phyloP scores from a whole-genome alignment of 1,284 basidiomycete species.

The Nidula niveotomentosa region DNA sequence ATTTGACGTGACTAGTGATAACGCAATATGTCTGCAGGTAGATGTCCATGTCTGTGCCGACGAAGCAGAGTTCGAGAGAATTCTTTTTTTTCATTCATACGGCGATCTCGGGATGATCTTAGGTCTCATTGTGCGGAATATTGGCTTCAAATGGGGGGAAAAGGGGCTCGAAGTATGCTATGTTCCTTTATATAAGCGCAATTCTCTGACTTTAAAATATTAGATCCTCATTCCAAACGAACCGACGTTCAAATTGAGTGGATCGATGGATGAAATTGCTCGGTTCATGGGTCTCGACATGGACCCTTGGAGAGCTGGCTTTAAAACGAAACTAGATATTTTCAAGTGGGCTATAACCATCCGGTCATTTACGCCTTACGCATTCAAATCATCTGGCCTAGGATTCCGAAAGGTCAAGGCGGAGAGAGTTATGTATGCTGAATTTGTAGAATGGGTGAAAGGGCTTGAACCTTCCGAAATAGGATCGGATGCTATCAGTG shows the following conservation, averaged over 20 bases:
- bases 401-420: constrained; percentile 41
- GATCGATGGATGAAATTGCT: constrained; percentile 45
- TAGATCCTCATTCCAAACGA: constrained; percentile 44
- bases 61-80: constrained; percentile 44
- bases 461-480: constrained; percentile 12
- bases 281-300: constrained; percentile 57
- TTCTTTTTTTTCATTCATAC: constrained; percentile 57
- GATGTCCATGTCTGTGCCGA: constrained; percentile 61
- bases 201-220: neutral
- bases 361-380: constrained; percentile 44
- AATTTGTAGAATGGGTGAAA: constrained; percentile 53
- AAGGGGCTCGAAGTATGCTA: constrained; percentile 59
- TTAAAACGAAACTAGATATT: constrained; percentile 46
- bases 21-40: constrained; percentile 35
- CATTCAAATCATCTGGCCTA: constrained; percentile 29
- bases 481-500: constrained; percentile 4
- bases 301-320: constrained; percentile 50
- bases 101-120: constrained; percentile 73
- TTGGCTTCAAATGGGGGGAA: constrained; percentile 46
- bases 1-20: too few species aligned
- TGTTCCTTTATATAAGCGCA: neutral
- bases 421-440: constrained; percentile 57
- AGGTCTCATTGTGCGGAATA: constrained; percentile 47
- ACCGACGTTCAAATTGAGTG: constrained; percentile 37
- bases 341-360: constrained; percentile 59